Evolutionary conservation across 768 basidiomycete genomes (phyloP).

Genomic region (Termitomyces sp.): DNA sequence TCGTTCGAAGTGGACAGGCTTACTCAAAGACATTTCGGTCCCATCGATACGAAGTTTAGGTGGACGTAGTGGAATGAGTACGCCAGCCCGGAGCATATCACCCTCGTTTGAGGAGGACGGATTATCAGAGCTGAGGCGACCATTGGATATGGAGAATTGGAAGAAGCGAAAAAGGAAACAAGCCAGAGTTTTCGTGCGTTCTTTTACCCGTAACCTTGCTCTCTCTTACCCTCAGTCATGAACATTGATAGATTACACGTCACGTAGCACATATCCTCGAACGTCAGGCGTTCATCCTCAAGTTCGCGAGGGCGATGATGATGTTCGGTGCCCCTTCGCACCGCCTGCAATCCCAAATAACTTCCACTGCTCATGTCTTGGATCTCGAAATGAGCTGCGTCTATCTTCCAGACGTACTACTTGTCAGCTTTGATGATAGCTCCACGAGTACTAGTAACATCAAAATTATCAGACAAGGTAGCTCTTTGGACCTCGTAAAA

Average conservation of each 20-base stretch:
- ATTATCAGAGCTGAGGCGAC: constrained; percentile 11
- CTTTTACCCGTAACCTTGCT: constrained; percentile 17
- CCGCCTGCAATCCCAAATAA: constrained; percentile 76
- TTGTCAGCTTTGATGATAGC: constrained; percentile 79
- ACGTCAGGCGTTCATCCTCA: constrained; percentile 81
- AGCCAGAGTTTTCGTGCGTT: constrained; percentile 65
- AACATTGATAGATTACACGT: constrained; percentile 58
- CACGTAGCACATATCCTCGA: constrained; percentile 80
- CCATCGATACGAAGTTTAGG: constrained; percentile 14
- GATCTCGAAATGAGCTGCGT: constrained; percentile 68
- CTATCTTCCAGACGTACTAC: constrained; percentile 70
- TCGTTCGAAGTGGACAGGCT: constrained; percentile 2
- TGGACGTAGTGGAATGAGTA: constrained; percentile 16
- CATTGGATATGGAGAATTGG: constrained; percentile 23
- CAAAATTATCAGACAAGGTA: constrained; percentile 71
- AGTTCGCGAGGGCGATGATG: constrained; percentile 83
- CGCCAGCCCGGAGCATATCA: constrained; percentile 22
- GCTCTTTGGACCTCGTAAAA: constrained; percentile 72
- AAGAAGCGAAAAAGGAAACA: constrained; percentile 57
- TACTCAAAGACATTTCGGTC: constrained; percentile 27
- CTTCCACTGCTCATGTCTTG: constrained; percentile 72
- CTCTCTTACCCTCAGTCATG: neutral
- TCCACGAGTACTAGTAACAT: constrained; percentile 77
- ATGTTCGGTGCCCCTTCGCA: constrained; percentile 85
- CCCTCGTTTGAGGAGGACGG: constrained; percentile 20